A percentile compares a stretch with the other conserved stretches of the same genome.
These are phyloP conservation scores for Eucalyptus pumila DNA, from an alignment of 345 rosid species.

Conservation along the genomic window DNA sequence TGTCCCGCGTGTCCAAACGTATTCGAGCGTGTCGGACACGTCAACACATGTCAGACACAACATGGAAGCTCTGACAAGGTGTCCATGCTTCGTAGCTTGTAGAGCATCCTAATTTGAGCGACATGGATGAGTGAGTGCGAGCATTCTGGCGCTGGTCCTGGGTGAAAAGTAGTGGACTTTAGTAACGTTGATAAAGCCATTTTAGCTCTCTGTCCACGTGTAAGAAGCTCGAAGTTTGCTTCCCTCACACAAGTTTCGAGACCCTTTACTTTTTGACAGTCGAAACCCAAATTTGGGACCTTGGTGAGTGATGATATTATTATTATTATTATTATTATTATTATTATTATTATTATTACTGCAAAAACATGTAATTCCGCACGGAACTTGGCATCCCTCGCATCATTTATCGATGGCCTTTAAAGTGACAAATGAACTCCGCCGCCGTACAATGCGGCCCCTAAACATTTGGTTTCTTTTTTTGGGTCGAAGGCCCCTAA, in stretches of 20 bases:
- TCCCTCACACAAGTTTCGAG: not conserved
- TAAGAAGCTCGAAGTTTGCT: not conserved
- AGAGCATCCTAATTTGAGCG: not conserved
- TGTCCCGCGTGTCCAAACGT: rapidly evolving
- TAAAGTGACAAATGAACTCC: not conserved
- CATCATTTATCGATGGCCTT: not conserved
- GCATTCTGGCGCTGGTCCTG: not conserved
- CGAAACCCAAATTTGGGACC: not conserved
- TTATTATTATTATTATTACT: not conserved
- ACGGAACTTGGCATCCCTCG: not conserved
- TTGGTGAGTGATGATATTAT: not conserved
- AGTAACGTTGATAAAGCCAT: not conserved
- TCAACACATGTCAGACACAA: too few species aligned
- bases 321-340: too few species aligned
- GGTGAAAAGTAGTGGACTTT: not conserved
- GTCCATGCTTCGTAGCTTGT: rapidly evolving
- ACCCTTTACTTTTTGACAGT: not conserved
- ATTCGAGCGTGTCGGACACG: rapidly evolving
- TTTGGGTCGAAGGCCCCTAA: not conserved
- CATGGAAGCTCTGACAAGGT: rapidly evolving
- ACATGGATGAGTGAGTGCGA: not conserved
- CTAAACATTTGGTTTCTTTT: too few species aligned
- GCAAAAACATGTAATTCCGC: not conserved
- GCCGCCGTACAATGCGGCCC: too few species aligned
- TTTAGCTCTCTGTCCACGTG: not conserved